Percentiles rank a stretch among this genome's conserved stretches.
Conservation (phyloP, 2,329 filamentous ascomycete species). For the Aspergillus transmontanensis region DNA sequence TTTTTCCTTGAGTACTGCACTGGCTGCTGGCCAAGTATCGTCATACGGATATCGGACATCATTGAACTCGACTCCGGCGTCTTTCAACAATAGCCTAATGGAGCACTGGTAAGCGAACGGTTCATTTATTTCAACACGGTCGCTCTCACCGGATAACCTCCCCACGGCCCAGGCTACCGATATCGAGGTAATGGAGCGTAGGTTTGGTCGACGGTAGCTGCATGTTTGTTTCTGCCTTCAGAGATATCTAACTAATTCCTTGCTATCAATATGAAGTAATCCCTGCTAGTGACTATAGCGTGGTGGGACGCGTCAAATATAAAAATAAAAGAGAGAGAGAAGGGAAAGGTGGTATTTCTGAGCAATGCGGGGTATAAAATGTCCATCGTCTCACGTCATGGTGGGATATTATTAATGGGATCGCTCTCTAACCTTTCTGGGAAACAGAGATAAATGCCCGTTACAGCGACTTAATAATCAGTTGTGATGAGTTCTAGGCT, state of each 20-base stretch:
- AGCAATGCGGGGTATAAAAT: too few relatives aligned
- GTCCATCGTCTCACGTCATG: too few relatives aligned
- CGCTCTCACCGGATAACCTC: conserved; percentile 21
- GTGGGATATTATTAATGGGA: too few relatives aligned
- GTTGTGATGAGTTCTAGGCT: too few relatives aligned
- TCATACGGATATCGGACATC: conserved; percentile 34
- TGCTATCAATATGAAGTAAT: not conserved
- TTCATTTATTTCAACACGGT: not conserved
- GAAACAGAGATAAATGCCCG: too few relatives aligned
- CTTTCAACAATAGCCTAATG: conserved; percentile 32
- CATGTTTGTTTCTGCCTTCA: not conserved
- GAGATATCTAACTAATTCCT: not conserved
- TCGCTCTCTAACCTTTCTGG: too few relatives aligned
- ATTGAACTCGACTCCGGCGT: conserved; percentile 30
- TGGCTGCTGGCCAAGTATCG: conserved; percentile 28
- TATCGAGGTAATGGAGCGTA: conserved; percentile 26
- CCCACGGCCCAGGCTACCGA: conserved; percentile 30
- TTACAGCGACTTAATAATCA: too few relatives aligned
- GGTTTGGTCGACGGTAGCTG: conserved; percentile 23
- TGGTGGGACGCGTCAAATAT: too few relatives aligned
- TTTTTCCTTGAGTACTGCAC: conserved; percentile 29
- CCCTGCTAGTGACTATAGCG: too few relatives aligned
- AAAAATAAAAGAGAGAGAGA: too few relatives aligned
- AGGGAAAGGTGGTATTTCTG: too few relatives aligned
- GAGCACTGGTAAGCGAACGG: not conserved